phyloP scores from a whole-genome alignment of 768 basidiomycete species.

The Calvatia gigantea region DNA sequence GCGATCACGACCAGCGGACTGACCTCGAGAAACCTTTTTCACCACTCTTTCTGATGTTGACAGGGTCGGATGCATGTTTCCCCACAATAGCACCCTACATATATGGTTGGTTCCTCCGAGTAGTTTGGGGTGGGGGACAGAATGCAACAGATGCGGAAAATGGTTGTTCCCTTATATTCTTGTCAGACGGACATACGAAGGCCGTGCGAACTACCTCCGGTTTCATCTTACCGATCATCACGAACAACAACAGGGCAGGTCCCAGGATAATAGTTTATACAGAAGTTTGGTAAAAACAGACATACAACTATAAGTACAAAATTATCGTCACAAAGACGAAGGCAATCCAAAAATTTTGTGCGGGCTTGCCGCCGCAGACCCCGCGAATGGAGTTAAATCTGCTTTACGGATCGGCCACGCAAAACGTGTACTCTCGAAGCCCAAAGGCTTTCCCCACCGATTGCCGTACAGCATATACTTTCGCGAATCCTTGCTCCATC shows the following conservation, averaged over 20 bases:
- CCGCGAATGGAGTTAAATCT: background rate
- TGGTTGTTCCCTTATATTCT: constrained; percentile 9
- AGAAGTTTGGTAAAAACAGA: no score
- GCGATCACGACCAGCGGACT: background rate
- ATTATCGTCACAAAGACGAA: constrained; percentile 2
- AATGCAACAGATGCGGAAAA: constrained; percentile 5
- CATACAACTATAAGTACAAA: background rate
- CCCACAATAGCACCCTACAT: constrained; percentile 7
- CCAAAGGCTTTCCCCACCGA: constrained; percentile 7
- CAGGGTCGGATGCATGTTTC: constrained; percentile 14
- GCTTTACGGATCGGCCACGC: background rate
- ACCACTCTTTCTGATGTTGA: constrained; percentile 9
- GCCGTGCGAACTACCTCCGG: constrained; percentile 8
- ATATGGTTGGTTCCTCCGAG: constrained; percentile 14
- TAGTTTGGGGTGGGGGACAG: constrained; percentile 1
- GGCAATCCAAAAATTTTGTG: constrained; percentile 5
- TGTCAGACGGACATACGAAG: background rate
- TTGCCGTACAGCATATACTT: background rate
- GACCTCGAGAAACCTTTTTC: constrained; percentile 14
- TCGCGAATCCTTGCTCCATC: constrained; percentile 1
- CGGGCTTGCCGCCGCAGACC: constrained; percentile 2
- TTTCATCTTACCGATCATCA: background rate
- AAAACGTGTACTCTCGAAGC: constrained; percentile 13
- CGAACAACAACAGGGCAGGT: background rate
- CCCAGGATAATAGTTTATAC: background rate